Base-by-base conservation (phyloP, 2,329 filamentous ascomycete species). In the Pseudogymnoascus sp. region DNA sequence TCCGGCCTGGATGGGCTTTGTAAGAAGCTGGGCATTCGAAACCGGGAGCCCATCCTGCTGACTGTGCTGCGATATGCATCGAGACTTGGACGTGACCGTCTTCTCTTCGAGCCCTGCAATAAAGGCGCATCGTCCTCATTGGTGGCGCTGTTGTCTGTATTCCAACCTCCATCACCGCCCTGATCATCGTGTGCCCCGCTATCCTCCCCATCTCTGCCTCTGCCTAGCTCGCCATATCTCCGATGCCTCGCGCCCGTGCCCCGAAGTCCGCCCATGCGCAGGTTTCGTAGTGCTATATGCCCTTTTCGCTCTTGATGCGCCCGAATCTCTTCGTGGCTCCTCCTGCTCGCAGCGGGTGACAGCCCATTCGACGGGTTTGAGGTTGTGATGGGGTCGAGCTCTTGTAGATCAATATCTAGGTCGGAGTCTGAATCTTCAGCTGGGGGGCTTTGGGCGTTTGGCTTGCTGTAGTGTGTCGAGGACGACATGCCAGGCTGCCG, bases 321-420 rank as follows among this genome's bases (percentile, higher is more conserved):
- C 64, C 71, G 66, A 60, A 71, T 66, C 63, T 70, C 72, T 65
- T 71, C 66, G 18, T 64, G 65, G 37, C 66, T 66, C 61, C 69
- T 72, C 64, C 70, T 66, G n/a, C 70, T 68, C 62, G 69, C 69
- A 21, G 69, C 65, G 28, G 71, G 71, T 34, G 65, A 60, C 18
- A 69, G 68, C 60, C 67, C 64, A 38, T 67, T 65, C 12, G 68
- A 53, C 3, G 68, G 65, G 61, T 62, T 70, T 36, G 70, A 68
- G 53, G 65, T 71, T 40, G 68, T 70, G 64, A 75, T 64, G 63
- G 90, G 89, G 73, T 93, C 89, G 68, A 95, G 86, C 79, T 93
- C 90, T 71, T 91, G 83, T 69, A 91, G 82, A 70, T 93, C 89
- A 71, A 95, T 81, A 67, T 90, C 88, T 69, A 88, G 84, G 73